Evolutionary conservation across 345 rosid genomes (phyloP).

Genomic region (Garcia nutans): DNA sequence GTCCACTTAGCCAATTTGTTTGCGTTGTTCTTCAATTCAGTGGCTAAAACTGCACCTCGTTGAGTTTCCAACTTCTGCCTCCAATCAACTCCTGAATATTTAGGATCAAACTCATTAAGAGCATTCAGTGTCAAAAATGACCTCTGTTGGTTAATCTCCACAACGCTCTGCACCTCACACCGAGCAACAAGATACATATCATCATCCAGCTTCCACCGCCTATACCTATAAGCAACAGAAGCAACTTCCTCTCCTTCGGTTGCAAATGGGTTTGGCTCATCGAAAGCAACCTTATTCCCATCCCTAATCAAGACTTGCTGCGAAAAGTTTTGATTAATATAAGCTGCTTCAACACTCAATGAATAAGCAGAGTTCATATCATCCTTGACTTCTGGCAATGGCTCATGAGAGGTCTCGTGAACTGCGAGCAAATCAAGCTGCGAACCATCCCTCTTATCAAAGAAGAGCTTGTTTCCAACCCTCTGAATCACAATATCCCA

Average conservation of each 20-base stretch:
- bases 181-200: constrained; percentile 74
- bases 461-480: constrained; percentile 87
- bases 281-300: constrained; percentile 76
- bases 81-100: constrained; percentile 97
- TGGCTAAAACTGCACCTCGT: constrained; percentile 94
- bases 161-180: constrained; percentile 91
- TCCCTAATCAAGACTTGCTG: constrained; percentile 85
- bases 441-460: constrained; percentile 88
- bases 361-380: constrained; percentile 81
- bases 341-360: constrained; percentile 83
- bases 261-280: constrained; percentile 88
- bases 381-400: constrained; percentile 81
- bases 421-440: constrained; percentile 88
- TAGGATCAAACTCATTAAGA: constrained; percentile 91
- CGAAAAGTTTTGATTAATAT: constrained; percentile 78
- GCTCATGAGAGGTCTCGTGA: constrained; percentile 92
- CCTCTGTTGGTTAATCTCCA: constrained; percentile 73
- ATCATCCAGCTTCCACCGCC: constrained; percentile 93
- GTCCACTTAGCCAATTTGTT: constrained; percentile 98
- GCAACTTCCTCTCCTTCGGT: constrained; percentile 95
- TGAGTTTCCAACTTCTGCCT: constrained; percentile 98
- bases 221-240: constrained; percentile 87
- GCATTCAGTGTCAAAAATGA: constrained; percentile 84
- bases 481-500: constrained; percentile 94
- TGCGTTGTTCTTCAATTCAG: constrained; percentile 92